Conservation (phyloP, 129 eudicot species). For the Chrysanthemum seticuspe region DNA sequence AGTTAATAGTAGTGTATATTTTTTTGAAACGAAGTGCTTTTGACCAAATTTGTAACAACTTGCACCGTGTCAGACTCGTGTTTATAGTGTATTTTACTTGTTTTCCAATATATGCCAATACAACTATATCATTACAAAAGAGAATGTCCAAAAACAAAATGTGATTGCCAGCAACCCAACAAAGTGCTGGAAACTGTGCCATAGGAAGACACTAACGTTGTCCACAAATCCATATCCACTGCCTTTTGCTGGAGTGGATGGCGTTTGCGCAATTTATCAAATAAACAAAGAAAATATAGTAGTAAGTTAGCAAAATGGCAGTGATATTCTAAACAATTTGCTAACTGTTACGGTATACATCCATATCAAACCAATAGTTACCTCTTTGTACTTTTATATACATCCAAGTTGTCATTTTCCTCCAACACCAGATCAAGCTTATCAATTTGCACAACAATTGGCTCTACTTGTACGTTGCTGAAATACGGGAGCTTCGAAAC, state of each 20-base stretch:
- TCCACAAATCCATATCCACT: slow-evolving; percentile 95
- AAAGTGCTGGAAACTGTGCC: slow-evolving; percentile 11
- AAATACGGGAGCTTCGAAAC: slow-evolving; percentile 73
- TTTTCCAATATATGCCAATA: neutral
- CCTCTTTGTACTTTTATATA: slow-evolving; percentile 65
- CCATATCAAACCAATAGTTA: slow-evolving; percentile 19
- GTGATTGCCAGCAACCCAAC: neutral
- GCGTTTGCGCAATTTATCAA: slow-evolving; percentile 48
- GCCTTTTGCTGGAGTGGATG: slow-evolving; percentile 64
- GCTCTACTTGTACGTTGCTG: slow-evolving; percentile 88
- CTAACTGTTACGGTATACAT: neutral
- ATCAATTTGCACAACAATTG: slow-evolving; percentile 93
- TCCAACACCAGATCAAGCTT: slow-evolving; percentile 87
- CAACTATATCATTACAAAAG: slow-evolving; percentile 2
- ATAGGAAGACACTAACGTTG: slow-evolving; percentile 57
- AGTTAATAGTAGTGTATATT: neutral
- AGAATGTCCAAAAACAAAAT: neutral
- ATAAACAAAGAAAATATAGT: slow-evolving; percentile 6
- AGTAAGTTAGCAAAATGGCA: slow-evolving; percentile 17
- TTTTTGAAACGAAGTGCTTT: too few species aligned
- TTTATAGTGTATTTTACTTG: slow-evolving; percentile 16
- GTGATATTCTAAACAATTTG: slow-evolving; percentile 2
- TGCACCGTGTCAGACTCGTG: neutral
- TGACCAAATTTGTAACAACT: too few species aligned
- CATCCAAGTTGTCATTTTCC: slow-evolving; percentile 75